Evolutionary conservation across 2,329 filamentous ascomycete species (phyloP).

Genomic region (Scedosporium aurantiacum): DNA sequence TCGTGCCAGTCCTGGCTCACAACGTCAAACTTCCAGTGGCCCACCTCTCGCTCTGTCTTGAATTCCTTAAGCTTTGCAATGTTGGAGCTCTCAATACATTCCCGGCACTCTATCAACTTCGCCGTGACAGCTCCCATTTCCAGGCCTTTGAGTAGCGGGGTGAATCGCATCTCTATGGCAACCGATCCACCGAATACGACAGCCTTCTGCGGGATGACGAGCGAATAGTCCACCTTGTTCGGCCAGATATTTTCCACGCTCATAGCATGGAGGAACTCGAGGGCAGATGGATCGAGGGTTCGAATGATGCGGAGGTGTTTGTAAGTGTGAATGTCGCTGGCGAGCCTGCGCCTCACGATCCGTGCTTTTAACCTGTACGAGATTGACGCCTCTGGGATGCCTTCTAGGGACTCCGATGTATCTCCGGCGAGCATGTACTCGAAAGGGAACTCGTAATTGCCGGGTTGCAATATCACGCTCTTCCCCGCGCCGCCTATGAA

Average conservation of each 20-base stretch:
- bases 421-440: slow-evolving; percentile 61
- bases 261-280: slow-evolving; percentile 79
- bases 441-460: slow-evolving; percentile 79
- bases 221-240: slow-evolving; percentile 93
- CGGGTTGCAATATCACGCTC: slow-evolving; percentile 51
- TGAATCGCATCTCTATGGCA: slow-evolving; percentile 73
- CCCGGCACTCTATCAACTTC: slow-evolving; percentile 69
- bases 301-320: slow-evolving; percentile 71
- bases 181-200: slow-evolving; percentile 87
- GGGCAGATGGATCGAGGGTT: slow-evolving; percentile 62
- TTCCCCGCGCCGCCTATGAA: slow-evolving; percentile 49
- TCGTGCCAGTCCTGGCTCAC: slow-evolving; percentile 56
- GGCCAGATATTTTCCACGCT: slow-evolving; percentile 96
- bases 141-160: slow-evolving; percentile 79
- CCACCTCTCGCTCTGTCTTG: slow-evolving; percentile 54
- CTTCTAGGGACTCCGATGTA: slow-evolving; percentile 81
- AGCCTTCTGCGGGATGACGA: slow-evolving; percentile 86
- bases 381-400: slow-evolving; percentile 73
- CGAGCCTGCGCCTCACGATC: slow-evolving; percentile 74
- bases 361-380: slow-evolving; percentile 88
- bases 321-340: slow-evolving; percentile 72
- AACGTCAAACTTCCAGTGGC: slow-evolving; percentile 45
- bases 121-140: slow-evolving; percentile 73
- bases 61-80: slow-evolving; percentile 36
- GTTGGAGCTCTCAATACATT: slow-evolving; percentile 41